These are phyloP conservation scores for Yarrowia sp. DNA, from an alignment of 805 yeast species.

Conservation along the genomic window DNA sequence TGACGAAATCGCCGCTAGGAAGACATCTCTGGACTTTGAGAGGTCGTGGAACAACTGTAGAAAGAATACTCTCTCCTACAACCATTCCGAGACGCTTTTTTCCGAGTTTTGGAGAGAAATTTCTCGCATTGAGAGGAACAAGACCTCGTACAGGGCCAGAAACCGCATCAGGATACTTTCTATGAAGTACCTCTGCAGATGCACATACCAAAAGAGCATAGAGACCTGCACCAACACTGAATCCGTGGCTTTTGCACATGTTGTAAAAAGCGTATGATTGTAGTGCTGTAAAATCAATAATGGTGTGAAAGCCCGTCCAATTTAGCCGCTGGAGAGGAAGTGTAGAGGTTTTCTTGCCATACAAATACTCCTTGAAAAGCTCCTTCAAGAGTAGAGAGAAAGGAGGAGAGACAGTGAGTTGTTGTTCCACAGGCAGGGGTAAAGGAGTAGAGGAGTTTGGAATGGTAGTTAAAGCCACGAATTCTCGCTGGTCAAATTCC, in stretches of 20 bases:
- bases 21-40: neutral
- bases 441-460: neutral
- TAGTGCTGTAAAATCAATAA: neutral
- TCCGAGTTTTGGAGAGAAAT: neutral
- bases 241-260: neutral
- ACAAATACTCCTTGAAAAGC: neutral
- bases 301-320: neutral
- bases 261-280: neutral
- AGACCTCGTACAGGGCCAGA: neutral
- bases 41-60: neutral
- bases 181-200: neutral
- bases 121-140: constrained; percentile 1
- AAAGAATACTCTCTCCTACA: neutral
- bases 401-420: neutral
- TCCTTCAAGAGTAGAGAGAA: neutral
- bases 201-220: neutral
- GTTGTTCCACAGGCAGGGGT: neutral
- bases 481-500: neutral
- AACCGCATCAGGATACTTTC: neutral
- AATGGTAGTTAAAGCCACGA: neutral
- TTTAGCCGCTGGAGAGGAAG: neutral
- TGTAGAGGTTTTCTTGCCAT: neutral
- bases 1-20: neutral
- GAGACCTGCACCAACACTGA: neutral
- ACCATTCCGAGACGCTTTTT: neutral